phyloP scores from a whole-genome alignment of 2,329 filamentous ascomycete species.

The Clarireedia homoeocarpa region DNA sequence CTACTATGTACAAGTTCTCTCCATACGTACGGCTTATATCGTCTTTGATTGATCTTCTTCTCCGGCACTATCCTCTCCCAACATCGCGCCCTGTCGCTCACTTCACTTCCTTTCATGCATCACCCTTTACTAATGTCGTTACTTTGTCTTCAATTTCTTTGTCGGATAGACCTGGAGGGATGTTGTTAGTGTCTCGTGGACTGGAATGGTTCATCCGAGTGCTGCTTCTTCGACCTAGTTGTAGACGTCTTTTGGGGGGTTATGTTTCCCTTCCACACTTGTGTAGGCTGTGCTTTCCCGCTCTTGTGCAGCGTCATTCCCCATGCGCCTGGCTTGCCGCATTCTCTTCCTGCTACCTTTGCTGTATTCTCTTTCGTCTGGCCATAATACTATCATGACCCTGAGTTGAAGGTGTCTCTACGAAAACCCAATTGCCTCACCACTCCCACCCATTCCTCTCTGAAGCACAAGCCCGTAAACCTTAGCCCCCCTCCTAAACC shows the following conservation, averaged over 20 bases:
- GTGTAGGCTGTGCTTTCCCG: neutral
- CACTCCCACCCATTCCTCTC: no score
- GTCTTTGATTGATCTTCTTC: neutral
- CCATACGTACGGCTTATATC: no score
- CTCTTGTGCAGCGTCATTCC: neutral
- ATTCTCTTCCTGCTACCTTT: no score
- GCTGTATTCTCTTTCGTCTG: no score
- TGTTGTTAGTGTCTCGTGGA: neutral
- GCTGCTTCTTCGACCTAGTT: no score
- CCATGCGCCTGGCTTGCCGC: no score
- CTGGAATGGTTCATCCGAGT: no score
- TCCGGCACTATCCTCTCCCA: neutral
- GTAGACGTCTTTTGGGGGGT: neutral
- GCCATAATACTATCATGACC: no score
- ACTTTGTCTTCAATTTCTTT: slow-evolving; percentile 46
- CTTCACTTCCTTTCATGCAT: neutral
- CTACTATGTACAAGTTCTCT: no score
- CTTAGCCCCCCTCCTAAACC: neutral
- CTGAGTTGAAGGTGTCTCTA: no score
- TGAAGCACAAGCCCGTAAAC: neutral
- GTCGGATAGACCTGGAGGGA: slow-evolving; percentile 50
- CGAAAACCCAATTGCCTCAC: neutral
- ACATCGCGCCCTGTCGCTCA: neutral
- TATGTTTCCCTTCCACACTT: neutral
- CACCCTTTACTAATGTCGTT: slow-evolving; percentile 9